Evolutionary conservation across 768 basidiomycete species (phyloP).

Genomic region (Rhizopogon vinicolor): DNA sequence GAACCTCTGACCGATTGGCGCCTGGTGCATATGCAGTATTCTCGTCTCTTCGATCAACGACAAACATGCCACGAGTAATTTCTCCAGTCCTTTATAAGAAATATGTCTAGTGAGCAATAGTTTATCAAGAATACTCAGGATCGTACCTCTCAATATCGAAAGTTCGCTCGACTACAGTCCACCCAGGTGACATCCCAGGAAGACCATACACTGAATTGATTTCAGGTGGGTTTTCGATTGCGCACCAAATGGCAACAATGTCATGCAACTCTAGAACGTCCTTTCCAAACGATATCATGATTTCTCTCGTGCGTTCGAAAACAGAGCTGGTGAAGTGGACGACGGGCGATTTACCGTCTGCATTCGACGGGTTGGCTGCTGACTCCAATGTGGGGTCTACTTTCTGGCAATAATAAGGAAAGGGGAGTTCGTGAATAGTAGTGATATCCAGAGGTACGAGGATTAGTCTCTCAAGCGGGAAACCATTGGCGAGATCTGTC

Average conservation of each 20-base stretch:
- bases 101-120: neutral
- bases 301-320: constrained; percentile 64
- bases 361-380: constrained; percentile 42
- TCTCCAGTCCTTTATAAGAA: constrained; percentile 56
- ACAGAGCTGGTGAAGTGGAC: constrained; percentile 78
- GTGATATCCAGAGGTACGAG: constrained; percentile 82
- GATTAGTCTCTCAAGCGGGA: constrained; percentile 65
- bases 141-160: constrained; percentile 70
- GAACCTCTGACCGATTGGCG: constrained; percentile 58
- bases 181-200: constrained; percentile 40
- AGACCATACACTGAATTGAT: constrained; percentile 18
- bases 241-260: constrained; percentile 86
- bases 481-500: constrained; percentile 28
- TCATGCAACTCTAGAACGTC: constrained; percentile 92
- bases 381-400: constrained; percentile 63
- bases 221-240: constrained; percentile 62
- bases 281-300: constrained; percentile 77
- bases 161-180: constrained; percentile 46
- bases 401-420: constrained; percentile 49
- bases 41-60: constrained; percentile 73
- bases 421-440: constrained; percentile 72
- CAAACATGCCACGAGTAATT: constrained; percentile 82
- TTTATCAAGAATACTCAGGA: neutral
- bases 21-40: constrained; percentile 61
- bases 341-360: constrained; percentile 50